Evolutionary conservation across 164 flowering plant species (phyloP), one percentile per base, ranked within the genome.

Genomic region (Cinnamomum chago): DNA sequence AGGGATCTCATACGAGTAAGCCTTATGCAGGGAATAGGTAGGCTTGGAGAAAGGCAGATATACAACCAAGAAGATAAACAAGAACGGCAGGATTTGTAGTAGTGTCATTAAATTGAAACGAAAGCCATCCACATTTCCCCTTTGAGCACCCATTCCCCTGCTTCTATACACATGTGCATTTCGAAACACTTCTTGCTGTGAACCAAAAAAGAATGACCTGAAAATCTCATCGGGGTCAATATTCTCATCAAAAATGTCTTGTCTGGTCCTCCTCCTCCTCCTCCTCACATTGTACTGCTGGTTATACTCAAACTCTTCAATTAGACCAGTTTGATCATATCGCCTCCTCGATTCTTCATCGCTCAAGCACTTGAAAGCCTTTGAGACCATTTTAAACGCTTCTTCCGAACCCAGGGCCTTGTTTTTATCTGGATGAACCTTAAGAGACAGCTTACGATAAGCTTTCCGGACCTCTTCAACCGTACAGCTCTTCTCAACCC

Each of bases 391-490:
- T 88, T 95, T 95, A 72, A 95, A 95, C 0, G 99, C 98, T 73
- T 95, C 98, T 75, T 95, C 99, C 0, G 99, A 86, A 62, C 98
- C 99, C 0, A 97, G 99, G 12, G 98, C 98, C 83, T 91, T 92
- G 71, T 93, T 95, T 84, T 95, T 95, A 76, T 93, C 99, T 17
- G 99, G 99, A 79, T 95, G 99, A 70, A 95, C 99, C 81, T 95
- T 95, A 81, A 95, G 83, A 1, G 99, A 95, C 71, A 93, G 67
- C 76, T 93, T 95, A 83, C 87, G 86, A 71, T 95, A 95, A 2
- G 99, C 98, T 80, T 82, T 91, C 76, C 92, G 82, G 70, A 94
- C 85, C 81, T 94, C 99, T 75, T 94, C 99, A 5, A 84, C 89
- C 0, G 97, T 82, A 78, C 92, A 88, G 62, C 75, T 83, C 87